Evolutionary conservation across 163 green algal species (phyloP).

Genomic region (Trebouxiophyceae sp.): DNA sequence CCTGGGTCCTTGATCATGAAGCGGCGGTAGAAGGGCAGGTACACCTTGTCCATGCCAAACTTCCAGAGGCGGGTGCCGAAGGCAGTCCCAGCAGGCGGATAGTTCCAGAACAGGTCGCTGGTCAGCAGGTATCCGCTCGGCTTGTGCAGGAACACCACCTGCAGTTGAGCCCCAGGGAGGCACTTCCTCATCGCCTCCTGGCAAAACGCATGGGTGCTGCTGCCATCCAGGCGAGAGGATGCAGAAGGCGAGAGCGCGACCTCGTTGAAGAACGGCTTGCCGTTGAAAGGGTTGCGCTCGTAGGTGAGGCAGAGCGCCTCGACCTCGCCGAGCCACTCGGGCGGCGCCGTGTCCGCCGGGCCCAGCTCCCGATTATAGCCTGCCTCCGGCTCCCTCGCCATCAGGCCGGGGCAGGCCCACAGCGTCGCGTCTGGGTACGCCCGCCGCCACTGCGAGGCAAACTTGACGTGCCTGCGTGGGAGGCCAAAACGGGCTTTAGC

Average conservation of each 20-base stretch:
- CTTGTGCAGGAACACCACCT: constrained; percentile 46
- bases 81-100: constrained; percentile 18
- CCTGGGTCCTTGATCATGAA: constrained; percentile 46
- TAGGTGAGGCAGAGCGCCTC: constrained; percentile 28
- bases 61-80: constrained; percentile 25
- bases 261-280: constrained; percentile 63
- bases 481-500: no score
- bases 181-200: not conserved
- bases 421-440: not conserved
- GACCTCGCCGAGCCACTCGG: constrained; percentile 41
- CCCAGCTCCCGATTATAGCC: constrained; percentile 19
- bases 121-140: constrained; percentile 29
- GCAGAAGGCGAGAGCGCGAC: not conserved
- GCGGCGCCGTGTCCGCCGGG: constrained; percentile 9
- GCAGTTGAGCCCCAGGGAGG: not conserved
- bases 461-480: constrained; percentile 7
- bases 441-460: not conserved
- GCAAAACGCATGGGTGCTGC: not conserved
- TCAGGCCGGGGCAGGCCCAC: constrained; percentile 39
- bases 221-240: not conserved
- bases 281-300: constrained; percentile 43
- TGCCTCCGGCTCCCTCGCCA: constrained; percentile 24
- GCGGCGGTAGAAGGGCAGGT: constrained; percentile 48
- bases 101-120: constrained; percentile 57
- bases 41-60: constrained; percentile 37